Base-by-base conservation (phyloP, 306 rosid genomes). In the Rubus idaeus region DNA sequence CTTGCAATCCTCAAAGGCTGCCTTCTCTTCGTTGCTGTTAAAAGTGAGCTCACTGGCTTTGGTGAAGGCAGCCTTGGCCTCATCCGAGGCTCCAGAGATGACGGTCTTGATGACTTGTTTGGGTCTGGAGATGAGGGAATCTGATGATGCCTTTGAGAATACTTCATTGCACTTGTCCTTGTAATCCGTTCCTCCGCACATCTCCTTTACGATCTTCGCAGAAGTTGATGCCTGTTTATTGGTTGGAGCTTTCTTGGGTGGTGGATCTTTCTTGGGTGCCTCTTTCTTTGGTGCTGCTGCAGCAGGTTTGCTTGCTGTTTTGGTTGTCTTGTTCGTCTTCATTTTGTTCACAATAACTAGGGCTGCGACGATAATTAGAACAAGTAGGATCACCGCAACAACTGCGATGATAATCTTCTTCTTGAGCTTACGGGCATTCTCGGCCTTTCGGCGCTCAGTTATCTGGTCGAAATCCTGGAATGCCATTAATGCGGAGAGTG, bases 391-490 rank as follows among this genome's bases (percentile, higher is more conserved):
- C 8, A 88, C 14, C 0, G 85, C 79, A 20, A 89, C 61, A 6
- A 79, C 86, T 5, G 82, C 90, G 0, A 91, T 78, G 75, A 78
- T 16, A 44, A 95, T 82, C 67, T 81, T 83, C 74, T 86, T 82
- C 68, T 30, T 82, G 20, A 87, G 39, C 73, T 80, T 87, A 2
- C 84, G 88, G 23, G 73, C 86, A 56, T 78, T 84, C 83, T 90
- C 96, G 1, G 82, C 83, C 58, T 72, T 88, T 17, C 98, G 83
- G 17, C 90, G 83, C 74, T 92, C 96, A 0, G 91, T 46, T 71
- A 95, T 87, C 71, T 86, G 84, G 52, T 91, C 97, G 62, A 95
- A 95, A 84, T 95, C 99, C 61, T 95, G 97, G 71, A 95, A 92
- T 37, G 86, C 99, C 97, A 92, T 91, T 67, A 30, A 30, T 30